phyloP scores from a whole-genome alignment of 129 eudicot genomes.

The Sambucus nigra region DNA sequence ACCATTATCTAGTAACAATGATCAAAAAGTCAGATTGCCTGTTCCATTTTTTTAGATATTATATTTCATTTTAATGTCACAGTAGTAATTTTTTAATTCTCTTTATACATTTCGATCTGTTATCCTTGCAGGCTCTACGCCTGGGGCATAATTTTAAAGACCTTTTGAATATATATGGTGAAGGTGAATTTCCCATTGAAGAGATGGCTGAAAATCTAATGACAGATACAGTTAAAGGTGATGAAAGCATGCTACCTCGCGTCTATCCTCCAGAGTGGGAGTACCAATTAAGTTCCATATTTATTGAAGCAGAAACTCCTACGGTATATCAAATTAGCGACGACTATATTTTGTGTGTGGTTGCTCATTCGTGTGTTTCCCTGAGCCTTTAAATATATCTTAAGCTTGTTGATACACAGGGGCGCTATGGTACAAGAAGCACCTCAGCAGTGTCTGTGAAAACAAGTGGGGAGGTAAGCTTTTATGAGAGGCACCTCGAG shows the following conservation, averaged over 20 bases:
- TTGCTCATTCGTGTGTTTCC: neutral
- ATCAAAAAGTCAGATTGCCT: too few species aligned
- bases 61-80: too few species aligned
- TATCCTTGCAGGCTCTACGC: slow-evolving; percentile 47
- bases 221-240: slow-evolving; percentile 61
- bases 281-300: slow-evolving; percentile 57
- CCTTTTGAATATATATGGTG: slow-evolving; percentile 31
- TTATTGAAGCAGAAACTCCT: slow-evolving; percentile 27
- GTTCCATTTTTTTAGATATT: too few species aligned
- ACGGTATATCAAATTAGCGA: slow-evolving; percentile 17
- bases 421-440: slow-evolving; percentile 87
- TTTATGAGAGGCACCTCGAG: slow-evolving; percentile 55
- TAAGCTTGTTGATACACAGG: slow-evolving; percentile 24
- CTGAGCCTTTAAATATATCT: slow-evolving; percentile 5
- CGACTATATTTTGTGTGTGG: neutral
- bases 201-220: slow-evolving; percentile 62
- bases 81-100: too few species aligned
- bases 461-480: slow-evolving; percentile 41
- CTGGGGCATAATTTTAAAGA: slow-evolving; percentile 38
- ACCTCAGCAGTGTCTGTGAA: slow-evolving; percentile 55
- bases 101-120: neutral
- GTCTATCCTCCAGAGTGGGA: slow-evolving; percentile 46
- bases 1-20: too few species aligned
- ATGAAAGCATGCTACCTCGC: slow-evolving; percentile 44
- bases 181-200: slow-evolving; percentile 34